These are phyloP conservation scores for Akebia trifoliata DNA, from an alignment of 164 flowering plant species.

Conservation along the genomic window DNA sequence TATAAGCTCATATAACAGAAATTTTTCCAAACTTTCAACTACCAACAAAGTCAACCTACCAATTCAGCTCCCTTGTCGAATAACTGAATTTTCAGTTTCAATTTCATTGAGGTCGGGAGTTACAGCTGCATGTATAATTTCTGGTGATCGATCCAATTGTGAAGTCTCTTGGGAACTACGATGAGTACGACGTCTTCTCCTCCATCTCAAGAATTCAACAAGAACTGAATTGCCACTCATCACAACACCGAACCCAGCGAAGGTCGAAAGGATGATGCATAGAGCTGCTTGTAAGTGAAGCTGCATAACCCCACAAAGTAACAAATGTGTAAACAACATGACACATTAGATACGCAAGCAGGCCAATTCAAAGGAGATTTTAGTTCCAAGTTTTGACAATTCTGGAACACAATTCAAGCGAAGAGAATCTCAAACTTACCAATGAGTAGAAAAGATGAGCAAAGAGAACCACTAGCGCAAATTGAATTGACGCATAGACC, in stretches of 20 bases:
- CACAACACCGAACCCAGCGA: conserved; percentile 80
- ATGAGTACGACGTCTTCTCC: conserved; percentile 29
- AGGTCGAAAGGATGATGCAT: conserved; percentile 74
- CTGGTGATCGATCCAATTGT: conserved; percentile 19
- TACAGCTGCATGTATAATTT: conserved; percentile 10
- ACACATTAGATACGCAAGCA: no score
- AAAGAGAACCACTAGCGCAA: conserved; percentile 78
- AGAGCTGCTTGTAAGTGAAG: conserved; percentile 65
- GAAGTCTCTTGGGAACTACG: conserved; percentile 21
- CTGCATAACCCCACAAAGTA: conserved; percentile 29
- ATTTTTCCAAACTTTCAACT: no score
- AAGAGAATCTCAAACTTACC: conserved; percentile 39
- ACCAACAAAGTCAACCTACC: no score
- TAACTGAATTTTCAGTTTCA: no score
- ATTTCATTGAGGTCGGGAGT: no score
- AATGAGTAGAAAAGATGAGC: conserved; percentile 80
- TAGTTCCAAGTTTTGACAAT: neutral
- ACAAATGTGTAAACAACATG: neutral
- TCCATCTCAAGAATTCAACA: conserved; percentile 70
- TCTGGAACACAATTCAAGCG: neutral
- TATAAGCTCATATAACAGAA: no score
- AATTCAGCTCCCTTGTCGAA: no score
- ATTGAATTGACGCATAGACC: conserved; percentile 82
- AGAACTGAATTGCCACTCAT: conserved; percentile 73
- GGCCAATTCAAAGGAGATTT: neutral